These are phyloP conservation scores for Andrographis paniculata DNA, from an alignment of 305 asterid species.

Conservation along the genomic window DNA sequence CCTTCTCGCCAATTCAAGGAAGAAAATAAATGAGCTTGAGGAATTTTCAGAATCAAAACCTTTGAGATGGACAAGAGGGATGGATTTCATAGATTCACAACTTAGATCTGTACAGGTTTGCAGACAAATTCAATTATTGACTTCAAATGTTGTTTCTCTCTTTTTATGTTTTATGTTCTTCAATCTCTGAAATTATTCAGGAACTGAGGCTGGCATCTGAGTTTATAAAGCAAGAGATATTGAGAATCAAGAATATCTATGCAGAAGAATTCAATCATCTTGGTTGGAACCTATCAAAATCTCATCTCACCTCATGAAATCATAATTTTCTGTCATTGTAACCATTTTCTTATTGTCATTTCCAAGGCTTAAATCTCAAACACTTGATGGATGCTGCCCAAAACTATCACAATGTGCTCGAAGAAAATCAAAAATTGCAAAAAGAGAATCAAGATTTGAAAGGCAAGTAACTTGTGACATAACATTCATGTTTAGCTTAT, in stretches of 20 bases:
- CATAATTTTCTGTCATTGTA: not conserved
- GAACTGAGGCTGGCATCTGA: conserved; percentile 58
- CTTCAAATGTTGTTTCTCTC: not conserved
- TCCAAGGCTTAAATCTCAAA: conserved; percentile 59
- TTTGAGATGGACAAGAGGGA: conserved; percentile 60
- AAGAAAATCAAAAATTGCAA: conserved; percentile 79
- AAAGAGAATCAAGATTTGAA: conserved; percentile 96
- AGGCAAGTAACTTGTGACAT: conserved; percentile 40
- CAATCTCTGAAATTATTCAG: conserved; percentile 32
- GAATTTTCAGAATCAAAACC: conserved; percentile 65
- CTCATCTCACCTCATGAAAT: conserved; percentile 3
- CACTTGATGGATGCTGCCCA: conserved; percentile 76
- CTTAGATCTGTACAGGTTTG: conserved; percentile 63
- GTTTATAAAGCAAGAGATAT: conserved; percentile 64
- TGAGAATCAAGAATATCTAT: conserved; percentile 42
- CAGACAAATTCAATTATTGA: conserved; percentile 16
- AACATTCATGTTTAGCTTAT: conserved; percentile 27
- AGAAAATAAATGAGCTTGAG: conserved; percentile 67
- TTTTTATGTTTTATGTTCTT: not conserved
- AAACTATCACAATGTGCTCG: conserved; percentile 65
- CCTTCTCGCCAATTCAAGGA: conserved; percentile 51
- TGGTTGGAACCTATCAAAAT: conserved; percentile 30
- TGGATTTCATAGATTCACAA: conserved; percentile 62
- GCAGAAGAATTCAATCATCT: conserved; percentile 61
- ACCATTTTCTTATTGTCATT: conserved; percentile 19